These are phyloP conservation scores for Aspergillus egyptiacus DNA, from an alignment of 495 filamentous ascomycete species.

Conservation along the genomic window DNA sequence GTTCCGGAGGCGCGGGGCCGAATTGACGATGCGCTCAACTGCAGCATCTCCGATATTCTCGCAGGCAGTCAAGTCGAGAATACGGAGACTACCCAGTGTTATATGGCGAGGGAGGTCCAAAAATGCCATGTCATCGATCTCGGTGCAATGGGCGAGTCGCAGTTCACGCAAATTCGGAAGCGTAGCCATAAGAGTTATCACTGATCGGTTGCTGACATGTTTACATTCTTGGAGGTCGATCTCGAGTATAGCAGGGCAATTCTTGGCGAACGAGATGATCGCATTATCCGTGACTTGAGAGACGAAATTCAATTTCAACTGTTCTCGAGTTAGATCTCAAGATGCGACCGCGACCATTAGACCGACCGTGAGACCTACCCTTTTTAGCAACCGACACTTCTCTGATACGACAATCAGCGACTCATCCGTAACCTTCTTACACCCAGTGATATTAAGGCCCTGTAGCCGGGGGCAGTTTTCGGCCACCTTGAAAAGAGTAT, in stretches of 20 bases:
- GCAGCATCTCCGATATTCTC: conserved; percentile 75
- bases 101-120: conserved; percentile 63
- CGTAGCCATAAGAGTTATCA: conserved; percentile 69
- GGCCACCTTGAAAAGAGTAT: conserved; percentile 72
- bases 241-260: conserved; percentile 89
- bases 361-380: conserved; percentile 48
- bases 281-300: conserved; percentile 68
- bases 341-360: neutral
- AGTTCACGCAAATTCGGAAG: conserved; percentile 82
- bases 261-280: conserved; percentile 75
- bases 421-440: conserved; percentile 75
- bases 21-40: conserved; percentile 76
- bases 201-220: conserved; percentile 68
- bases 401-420: conserved; percentile 77
- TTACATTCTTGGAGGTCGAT: conserved; percentile 90
- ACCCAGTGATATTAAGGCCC: conserved; percentile 88
- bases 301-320: conserved; percentile 95
- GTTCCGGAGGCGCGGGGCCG: conserved; percentile 84
- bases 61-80: conserved; percentile 90
- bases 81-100: conserved; percentile 79
- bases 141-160: conserved; percentile 72
- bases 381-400: conserved; percentile 79
- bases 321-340: conserved; percentile 23
- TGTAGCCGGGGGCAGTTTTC: conserved; percentile 78
- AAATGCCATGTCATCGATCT: conserved; percentile 82